Conservation (phyloP, 148 eudicot genomes). For the Amaranthus hypochondriacus region DNA sequence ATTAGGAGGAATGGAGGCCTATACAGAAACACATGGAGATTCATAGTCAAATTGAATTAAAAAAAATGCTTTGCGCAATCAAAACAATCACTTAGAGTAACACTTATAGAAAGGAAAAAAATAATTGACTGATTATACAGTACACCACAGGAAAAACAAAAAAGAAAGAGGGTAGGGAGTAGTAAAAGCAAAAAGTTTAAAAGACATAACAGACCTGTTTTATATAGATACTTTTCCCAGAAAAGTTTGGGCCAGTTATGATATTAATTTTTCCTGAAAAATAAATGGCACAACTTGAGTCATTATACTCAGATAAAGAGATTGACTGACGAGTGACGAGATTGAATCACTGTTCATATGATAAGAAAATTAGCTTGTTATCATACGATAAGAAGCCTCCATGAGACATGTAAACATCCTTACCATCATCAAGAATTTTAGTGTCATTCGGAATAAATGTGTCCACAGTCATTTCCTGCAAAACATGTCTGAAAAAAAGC, state of each 20-base stretch:
- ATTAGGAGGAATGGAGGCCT: neutral
- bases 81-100: neutral
- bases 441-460: slow-evolving; percentile 96
- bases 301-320: neutral
- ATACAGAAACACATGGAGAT: neutral
- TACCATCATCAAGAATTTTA: slow-evolving; percentile 66
- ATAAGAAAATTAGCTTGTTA: slow-evolving; percentile 1
- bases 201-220: slow-evolving; percentile 63
- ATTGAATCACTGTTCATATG: slow-evolving; percentile 9
- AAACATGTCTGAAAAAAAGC: slow-evolving; percentile 64
- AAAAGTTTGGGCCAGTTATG: slow-evolving; percentile 95
- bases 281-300: slow-evolving; percentile 8
- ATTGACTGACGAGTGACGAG: neutral
- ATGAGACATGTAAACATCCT: slow-evolving; percentile 8
- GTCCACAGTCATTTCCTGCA: slow-evolving; percentile 99
- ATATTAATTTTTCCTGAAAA: slow-evolving; percentile 81
- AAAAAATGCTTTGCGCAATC: no score
- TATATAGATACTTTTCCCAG: slow-evolving; percentile 94
- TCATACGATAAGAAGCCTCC: neutral
- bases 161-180: neutral
- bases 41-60: neutral
- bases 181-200: neutral
- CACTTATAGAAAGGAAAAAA: neutral
- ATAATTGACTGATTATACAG: neutral
- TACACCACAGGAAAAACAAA: neutral